phyloP scores from a whole-genome alignment of 495 filamentous ascomycete genomes.

The Neurospora sp. region DNA sequence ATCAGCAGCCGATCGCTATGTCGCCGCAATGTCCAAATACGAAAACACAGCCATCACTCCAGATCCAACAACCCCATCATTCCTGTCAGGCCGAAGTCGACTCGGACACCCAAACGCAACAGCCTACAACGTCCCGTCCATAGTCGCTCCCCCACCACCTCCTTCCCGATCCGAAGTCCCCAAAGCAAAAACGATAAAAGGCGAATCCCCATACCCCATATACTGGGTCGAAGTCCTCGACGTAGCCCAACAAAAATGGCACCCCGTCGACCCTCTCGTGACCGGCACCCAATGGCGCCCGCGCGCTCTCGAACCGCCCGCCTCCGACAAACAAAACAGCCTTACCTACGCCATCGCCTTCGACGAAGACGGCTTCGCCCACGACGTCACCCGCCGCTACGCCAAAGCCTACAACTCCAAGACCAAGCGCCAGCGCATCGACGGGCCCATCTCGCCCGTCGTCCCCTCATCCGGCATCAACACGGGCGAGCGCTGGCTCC shows the following conservation, averaged over 20 bases:
- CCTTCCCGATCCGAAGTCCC: slow-evolving; percentile 13
- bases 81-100: slow-evolving; percentile 19
- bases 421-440: slow-evolving; percentile 66
- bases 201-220: slow-evolving; percentile 63
- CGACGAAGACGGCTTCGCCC: slow-evolving; percentile 57
- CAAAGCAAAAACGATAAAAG: slow-evolving; percentile 31
- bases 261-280: slow-evolving; percentile 76
- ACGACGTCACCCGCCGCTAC: slow-evolving; percentile 77
- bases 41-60: slow-evolving; percentile 10
- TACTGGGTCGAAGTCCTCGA: slow-evolving; percentile 95
- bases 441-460: slow-evolving; percentile 25
- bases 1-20: slow-evolving; percentile 14
- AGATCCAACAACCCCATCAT: slow-evolving; percentile 6
- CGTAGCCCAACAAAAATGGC: slow-evolving; percentile 75
- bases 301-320: slow-evolving; percentile 64
- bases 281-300: slow-evolving; percentile 67
- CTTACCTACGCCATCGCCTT: slow-evolving; percentile 83
- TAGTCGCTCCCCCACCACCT: slow-evolving; percentile 8
- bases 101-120: slow-evolving; percentile 34
- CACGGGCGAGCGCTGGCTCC: slow-evolving; percentile 63
- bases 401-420: slow-evolving; percentile 78
- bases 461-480: neutral
- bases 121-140: slow-evolving; percentile 25
- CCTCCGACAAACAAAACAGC: slow-evolving; percentile 56
- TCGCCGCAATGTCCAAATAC: slow-evolving; percentile 24